A percentile compares a stretch with the other conserved stretches of the same genome.
Conservation (phyloP, 495 filamentous ascomycete genomes). For the Lepraria neglecta region DNA sequence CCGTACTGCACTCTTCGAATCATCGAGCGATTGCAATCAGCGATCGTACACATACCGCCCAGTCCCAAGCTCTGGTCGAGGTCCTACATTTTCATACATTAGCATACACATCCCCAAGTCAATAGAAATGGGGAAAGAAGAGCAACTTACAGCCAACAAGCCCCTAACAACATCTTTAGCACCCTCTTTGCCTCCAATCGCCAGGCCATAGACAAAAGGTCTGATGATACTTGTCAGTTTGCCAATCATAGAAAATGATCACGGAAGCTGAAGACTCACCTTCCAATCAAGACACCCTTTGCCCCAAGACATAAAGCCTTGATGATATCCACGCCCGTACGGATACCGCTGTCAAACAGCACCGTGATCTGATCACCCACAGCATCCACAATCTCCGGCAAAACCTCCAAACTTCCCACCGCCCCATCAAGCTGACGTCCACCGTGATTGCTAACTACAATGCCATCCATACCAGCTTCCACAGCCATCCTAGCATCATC, state of each 20-base stretch:
- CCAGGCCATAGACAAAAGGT: constrained; percentile 33
- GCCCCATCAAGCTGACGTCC: constrained; percentile 59
- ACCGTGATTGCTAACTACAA: constrained; percentile 55
- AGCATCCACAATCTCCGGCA: constrained; percentile 47
- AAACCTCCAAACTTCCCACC: constrained; percentile 53
- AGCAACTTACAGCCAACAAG: constrained; percentile 30
- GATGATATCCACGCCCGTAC: constrained; percentile 43
- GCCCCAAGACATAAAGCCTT: constrained; percentile 51
- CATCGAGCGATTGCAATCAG: constrained; percentile 46
- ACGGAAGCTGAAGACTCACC: constrained; percentile 24
- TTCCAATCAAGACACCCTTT: constrained; percentile 46
- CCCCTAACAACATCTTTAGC: constrained; percentile 30
- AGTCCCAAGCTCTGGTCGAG: constrained; percentile 56
- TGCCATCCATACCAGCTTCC: constrained; percentile 48
- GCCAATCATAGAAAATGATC: not conserved
- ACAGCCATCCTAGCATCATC: constrained; percentile 49
- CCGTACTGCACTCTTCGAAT: constrained; percentile 48
- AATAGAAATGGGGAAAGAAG: not conserved
- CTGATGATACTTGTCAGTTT: constrained; percentile 12
- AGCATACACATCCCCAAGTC: not conserved
- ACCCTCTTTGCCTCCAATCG: constrained; percentile 29
- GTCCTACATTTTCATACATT: constrained; percentile 32
- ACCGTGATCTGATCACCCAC: constrained; percentile 42
- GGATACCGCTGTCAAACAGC: constrained; percentile 45
- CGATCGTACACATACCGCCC: constrained; percentile 47